Base-by-base conservation (phyloP, 2,329 filamentous ascomycete genomes). In the Neocatenulostroma microsporum region DNA sequence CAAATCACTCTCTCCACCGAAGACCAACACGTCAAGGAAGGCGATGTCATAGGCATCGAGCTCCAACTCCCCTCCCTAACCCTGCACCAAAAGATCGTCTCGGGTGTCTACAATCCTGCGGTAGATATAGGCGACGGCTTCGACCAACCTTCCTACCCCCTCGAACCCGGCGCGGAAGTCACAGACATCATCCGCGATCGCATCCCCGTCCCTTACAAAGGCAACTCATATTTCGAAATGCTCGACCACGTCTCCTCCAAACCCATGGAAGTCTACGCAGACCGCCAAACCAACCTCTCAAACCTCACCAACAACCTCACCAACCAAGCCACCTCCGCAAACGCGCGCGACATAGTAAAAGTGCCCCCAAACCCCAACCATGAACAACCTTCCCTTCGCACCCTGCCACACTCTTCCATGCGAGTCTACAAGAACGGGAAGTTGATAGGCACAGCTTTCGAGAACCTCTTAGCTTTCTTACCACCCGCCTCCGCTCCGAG, bases 381-480 rank as follows among this genome's bases (percentile, higher is more conserved):
- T 55, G 68, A 76, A 3, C 65, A 75, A 10, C 76, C 85, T 0
- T 75, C 83, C n/a, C 68, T 96, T 15, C 80, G 89, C 30, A 94
- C 87, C 1, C 69, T 96, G 3, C 91, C 93, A 0, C 79, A 84
- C 36, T 94, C 85, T 2, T 79, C 75, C 51, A 88, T 98, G 56
- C 84, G 82, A 41, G 71, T 96, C 27, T 96, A 91, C 71, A 94
- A 94, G 58, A 98, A 98, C 51, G 91, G 91, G 3, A 72, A 80
- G 23, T 70, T 82, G 23, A 80, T 94, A 62, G 93, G 93, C 15
- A 88, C 84, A 0, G 78, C 89, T 0, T 98, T 94, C 57, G 83
- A 83, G 39, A 78, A 93, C 47, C 74, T 98, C 1, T 75, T 95
- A 18, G 80, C 87, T 3, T 98, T 98, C 62, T 69, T 98, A 1